Evolutionary conservation across 306 rosid species (phyloP).

Genomic region (Pueraria montana): DNA sequence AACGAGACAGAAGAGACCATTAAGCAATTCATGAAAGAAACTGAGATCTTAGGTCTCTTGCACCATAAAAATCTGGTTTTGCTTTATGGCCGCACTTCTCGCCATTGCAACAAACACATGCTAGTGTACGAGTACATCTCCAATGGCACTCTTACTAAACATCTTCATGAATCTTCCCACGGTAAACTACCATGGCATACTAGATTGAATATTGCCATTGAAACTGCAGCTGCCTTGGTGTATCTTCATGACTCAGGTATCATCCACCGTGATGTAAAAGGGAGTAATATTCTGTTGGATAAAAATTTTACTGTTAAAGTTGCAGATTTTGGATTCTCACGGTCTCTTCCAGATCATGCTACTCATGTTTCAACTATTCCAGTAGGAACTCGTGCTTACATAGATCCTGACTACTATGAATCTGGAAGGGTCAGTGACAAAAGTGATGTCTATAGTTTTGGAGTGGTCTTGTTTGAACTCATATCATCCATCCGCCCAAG

Average conservation of each 20-base stretch:
- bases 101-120: conserved; percentile 50
- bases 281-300: conserved; percentile 69
- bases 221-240: too few species aligned
- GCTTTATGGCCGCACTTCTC: conserved; percentile 68
- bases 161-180: conserved; percentile 47
- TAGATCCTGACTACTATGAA: too few species aligned
- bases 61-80: conserved; percentile 66
- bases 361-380: too few species aligned
- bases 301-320: conserved; percentile 62
- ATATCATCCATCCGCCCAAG: too few species aligned
- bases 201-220: conserved; percentile 67
- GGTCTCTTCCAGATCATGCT: too few species aligned
- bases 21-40: conserved; percentile 74
- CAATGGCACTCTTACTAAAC: conserved; percentile 70
- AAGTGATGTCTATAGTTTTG: too few species aligned
- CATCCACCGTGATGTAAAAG: conserved; percentile 77
- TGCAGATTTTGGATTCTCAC: conserved; percentile 78
- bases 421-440: too few species aligned
- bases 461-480: too few species aligned
- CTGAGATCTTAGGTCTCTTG: conserved; percentile 52
- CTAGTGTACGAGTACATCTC: conserved; percentile 67
- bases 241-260: too few species aligned
- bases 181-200: conserved; percentile 54
- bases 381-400: too few species aligned
- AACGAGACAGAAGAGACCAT: conserved; percentile 54